Percentiles rank a stretch among this genome's conserved stretches.
These are phyloP conservation scores for Phytophthora citricola DNA, from an alignment of 352 stramenopile species.

Conservation along the genomic window DNA sequence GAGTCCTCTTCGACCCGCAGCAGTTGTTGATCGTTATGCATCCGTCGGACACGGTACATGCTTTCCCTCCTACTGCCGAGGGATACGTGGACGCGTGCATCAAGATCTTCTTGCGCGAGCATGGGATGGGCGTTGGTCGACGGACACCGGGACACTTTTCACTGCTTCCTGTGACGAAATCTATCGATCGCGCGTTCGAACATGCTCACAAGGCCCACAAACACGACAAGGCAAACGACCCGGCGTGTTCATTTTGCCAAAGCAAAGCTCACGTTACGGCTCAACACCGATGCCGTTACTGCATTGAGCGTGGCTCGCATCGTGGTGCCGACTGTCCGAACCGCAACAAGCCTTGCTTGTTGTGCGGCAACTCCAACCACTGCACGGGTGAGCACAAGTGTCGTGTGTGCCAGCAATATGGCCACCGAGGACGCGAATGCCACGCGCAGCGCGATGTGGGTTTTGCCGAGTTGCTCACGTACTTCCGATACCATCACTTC, in stretches of 20 bases:
- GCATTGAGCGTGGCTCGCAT: constrained; percentile 80
- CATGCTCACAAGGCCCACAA: constrained; percentile 58
- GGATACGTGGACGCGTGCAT: constrained; percentile 80
- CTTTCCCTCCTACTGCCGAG: constrained; percentile 82
- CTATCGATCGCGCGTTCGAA: constrained; percentile 81
- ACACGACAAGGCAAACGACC: constrained; percentile 31
- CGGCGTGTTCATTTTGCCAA: constrained; percentile 65
- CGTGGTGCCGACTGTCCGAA: constrained; percentile 77
- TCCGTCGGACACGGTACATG: constrained; percentile 81
- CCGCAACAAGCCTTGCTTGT: constrained; percentile 65
- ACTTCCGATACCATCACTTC: constrained; percentile 90
- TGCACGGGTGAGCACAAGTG: constrained; percentile 85
- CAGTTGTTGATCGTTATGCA: constrained; percentile 89
- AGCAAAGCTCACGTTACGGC: constrained; percentile 69
- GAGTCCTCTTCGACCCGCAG: constrained; percentile 78
- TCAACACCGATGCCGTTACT: constrained; percentile 86
- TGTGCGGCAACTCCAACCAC: constrained; percentile 80
- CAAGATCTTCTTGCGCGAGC: constrained; percentile 87
- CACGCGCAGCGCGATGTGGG: constrained; percentile 84
- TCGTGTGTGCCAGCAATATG: constrained; percentile 84
- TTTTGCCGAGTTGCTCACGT: constrained; percentile 80
- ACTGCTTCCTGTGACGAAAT: constrained; percentile 75
- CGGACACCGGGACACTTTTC: constrained; percentile 77
- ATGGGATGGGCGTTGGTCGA: constrained; percentile 69
- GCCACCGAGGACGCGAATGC: constrained; percentile 84